phyloP scores from a whole-genome alignment of 2,329 filamentous ascomycete genomes.

The Cercospora brassicicola region DNA sequence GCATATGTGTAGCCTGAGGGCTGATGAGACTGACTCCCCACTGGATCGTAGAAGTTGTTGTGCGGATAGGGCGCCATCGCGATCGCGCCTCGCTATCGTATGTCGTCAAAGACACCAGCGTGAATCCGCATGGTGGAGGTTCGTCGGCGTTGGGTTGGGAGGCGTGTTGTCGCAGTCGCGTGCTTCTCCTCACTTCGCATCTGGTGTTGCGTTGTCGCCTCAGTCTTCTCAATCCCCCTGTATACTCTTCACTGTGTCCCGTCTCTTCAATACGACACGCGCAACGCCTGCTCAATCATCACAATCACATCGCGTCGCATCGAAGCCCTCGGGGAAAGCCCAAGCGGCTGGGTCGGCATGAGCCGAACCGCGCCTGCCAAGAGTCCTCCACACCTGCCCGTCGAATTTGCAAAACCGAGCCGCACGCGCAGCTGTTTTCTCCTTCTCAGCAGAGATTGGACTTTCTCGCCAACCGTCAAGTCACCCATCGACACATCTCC shows the following conservation, averaged over 20 bases:
- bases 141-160: neutral
- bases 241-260: neutral
- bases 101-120: constrained; percentile 6
- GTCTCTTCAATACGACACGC: neutral
- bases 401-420: constrained; percentile 9
- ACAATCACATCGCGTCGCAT: constrained; percentile 5
- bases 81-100: neutral
- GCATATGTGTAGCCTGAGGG: constrained; percentile 12
- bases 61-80: constrained; percentile 35
- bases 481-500: constrained; percentile 19
- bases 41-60: constrained; percentile 38
- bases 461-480: constrained; percentile 22
- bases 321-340: neutral
- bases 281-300: neutral
- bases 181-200: neutral
- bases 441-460: constrained; percentile 7
- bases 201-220: neutral
- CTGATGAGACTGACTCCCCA: constrained; percentile 34
- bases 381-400: constrained; percentile 10
- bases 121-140: constrained; percentile 10
- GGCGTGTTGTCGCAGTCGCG: neutral
- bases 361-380: constrained; percentile 5
- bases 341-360: neutral
- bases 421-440: neutral
- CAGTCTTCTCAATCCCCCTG: neutral